Evolutionary conservation across 2,329 filamentous ascomycete genomes (phyloP).

Genomic region (Trichoderma hamatum): DNA sequence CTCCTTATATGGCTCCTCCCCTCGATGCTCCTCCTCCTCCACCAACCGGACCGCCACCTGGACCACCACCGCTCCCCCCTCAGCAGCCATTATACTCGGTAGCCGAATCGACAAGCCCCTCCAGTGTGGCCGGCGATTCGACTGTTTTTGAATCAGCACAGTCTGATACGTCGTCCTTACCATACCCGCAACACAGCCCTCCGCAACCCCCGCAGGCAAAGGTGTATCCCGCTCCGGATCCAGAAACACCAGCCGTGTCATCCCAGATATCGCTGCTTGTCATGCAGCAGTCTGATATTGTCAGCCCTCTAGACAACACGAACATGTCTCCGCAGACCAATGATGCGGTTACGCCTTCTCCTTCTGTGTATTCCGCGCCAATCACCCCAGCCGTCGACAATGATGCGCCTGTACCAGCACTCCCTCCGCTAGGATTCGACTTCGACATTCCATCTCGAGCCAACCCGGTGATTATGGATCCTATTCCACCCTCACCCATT

Average conservation of each 20-base stretch:
- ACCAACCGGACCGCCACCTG: not conserved
- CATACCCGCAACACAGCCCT: conserved; percentile 20
- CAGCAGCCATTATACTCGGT: conserved; percentile 8
- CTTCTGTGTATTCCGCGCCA: conserved; percentile 18
- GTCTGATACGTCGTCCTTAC: conserved; percentile 14
- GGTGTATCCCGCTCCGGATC: not conserved
- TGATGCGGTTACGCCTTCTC: not conserved
- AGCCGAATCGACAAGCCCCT: conserved; percentile 14
- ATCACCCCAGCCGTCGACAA: conserved; percentile 19
- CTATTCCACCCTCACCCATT: conserved; percentile 38
- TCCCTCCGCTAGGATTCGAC: conserved; percentile 28
- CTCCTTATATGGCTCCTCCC: conserved; percentile 8
- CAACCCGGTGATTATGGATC: conserved; percentile 37
- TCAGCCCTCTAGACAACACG: not conserved
- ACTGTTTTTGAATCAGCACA: conserved; percentile 13
- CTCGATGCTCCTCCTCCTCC: conserved; percentile 8
- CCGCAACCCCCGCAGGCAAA: conserved; percentile 17
- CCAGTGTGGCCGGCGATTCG: not conserved
- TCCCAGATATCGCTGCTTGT: conserved; percentile 18
- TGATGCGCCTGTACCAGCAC: conserved; percentile 28
- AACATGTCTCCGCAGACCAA: conserved; percentile 34
- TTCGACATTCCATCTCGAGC: conserved; percentile 29
- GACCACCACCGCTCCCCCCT: conserved; percentile 3
- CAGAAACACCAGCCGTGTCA: conserved; percentile 1
- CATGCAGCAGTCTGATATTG: conserved; percentile 7